A percentile compares a stretch with the other conserved stretches of the same genome.
These are phyloP conservation scores for Acrocalymma vagum DNA, from an alignment of 2,329 filamentous ascomycete species.

Conservation along the genomic window DNA sequence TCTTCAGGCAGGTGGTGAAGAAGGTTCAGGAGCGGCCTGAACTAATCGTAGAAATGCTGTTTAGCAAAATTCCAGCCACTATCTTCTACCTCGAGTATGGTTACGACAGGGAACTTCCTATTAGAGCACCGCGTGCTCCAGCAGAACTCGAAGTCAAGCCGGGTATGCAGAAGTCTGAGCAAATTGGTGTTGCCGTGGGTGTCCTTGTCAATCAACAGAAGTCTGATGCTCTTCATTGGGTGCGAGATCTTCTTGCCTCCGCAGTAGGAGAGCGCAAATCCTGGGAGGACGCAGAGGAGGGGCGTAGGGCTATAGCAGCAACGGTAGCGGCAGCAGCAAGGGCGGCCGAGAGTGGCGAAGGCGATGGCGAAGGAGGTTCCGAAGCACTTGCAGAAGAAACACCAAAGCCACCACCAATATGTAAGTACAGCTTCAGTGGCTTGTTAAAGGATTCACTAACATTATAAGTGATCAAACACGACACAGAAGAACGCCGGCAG, in stretches of 20 bases:
- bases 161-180: constrained; percentile 68
- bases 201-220: constrained; percentile 83
- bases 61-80: constrained; percentile 87
- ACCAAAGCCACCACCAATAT: constrained; percentile 55
- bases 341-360: constrained; percentile 42
- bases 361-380: constrained; percentile 31
- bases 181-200: constrained; percentile 82
- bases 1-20: constrained; percentile 81
- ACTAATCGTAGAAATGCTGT: constrained; percentile 88
- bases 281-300: constrained; percentile 78
- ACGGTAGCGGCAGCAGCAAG: too few relatives aligned
- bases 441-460: constrained; percentile 35
- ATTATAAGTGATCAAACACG: constrained; percentile 56
- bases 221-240: constrained; percentile 79
- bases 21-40: constrained; percentile 88
- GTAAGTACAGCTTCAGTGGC: constrained; percentile 22
- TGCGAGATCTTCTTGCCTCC: constrained; percentile 74
- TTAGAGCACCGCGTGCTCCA: constrained; percentile 72
- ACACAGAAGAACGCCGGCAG: constrained; percentile 70
- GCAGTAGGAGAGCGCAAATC: constrained; percentile 77
- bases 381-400: constrained; percentile 45
- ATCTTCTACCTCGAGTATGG: constrained; percentile 91
- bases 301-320: constrained; percentile 57
- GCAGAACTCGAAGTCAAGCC: constrained; percentile 85
- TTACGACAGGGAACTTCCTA: constrained; percentile 78